These are phyloP conservation scores for Schizothecium vesticola DNA, from an alignment of 495 filamentous ascomycete genomes.

Conservation along the genomic window DNA sequence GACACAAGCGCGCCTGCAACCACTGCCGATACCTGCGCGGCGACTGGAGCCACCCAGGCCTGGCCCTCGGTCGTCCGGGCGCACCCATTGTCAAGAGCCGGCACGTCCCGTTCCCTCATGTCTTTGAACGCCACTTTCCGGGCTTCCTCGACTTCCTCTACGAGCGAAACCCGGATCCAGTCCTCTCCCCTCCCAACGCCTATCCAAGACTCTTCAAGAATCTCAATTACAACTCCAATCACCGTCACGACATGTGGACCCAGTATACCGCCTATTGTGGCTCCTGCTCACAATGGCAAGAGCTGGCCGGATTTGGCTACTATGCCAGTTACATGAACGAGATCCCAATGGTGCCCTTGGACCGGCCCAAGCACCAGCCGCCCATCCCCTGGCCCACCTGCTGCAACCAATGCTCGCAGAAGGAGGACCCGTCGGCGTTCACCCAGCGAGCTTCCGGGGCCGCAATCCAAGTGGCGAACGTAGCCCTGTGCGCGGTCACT, in stretches of 20 bases:
- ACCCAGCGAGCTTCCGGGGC: background rate
- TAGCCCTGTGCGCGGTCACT: background rate
- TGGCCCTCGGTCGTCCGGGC: background rate
- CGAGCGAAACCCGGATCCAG: background rate
- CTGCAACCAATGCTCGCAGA: background rate
- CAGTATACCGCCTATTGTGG: background rate
- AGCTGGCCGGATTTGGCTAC: conserved; percentile 1
- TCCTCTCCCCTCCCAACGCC: background rate
- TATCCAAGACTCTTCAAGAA: background rate
- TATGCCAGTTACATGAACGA: background rate
- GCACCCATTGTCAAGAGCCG: conserved; percentile 1
- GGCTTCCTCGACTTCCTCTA: background rate
- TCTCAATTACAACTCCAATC: background rate
- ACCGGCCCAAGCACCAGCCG: background rate
- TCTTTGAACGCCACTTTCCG: conserved; percentile 2
- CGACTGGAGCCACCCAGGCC: background rate
- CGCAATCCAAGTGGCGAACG: background rate
- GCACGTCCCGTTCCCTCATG: background rate
- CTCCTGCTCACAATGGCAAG: conserved; percentile 6
- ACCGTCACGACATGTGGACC: background rate
- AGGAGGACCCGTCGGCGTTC: background rate
- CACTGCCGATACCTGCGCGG: conserved; percentile 5
- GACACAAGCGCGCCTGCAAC: conserved; percentile 16
- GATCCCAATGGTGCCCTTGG: background rate
- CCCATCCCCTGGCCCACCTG: background rate